Base-by-base conservation (phyloP, 768 basidiomycete species). In the Hemileccinum impolitum region DNA sequence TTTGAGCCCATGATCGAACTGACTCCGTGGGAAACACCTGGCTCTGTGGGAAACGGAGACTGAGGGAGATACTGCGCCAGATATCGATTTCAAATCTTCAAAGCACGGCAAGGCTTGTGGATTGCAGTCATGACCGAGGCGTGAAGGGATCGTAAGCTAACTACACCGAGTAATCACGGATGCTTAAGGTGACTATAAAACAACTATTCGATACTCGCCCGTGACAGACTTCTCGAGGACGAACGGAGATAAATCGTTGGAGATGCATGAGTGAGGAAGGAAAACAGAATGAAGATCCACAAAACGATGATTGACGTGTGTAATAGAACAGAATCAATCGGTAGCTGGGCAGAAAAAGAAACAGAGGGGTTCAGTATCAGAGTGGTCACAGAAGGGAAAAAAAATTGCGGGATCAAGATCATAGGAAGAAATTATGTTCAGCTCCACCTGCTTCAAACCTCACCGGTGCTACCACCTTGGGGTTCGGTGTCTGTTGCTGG, bases 71-170 rank as follows among this genome's bases (percentile, higher is more conserved):
- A 14, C 44, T 26, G 43, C 18, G 43, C 8, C 28, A 23, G 23
- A 3, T 23, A 23, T 23, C 23, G n/a, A 30, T 30, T 30, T 30
- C 28, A 30, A 30, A 30, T 30, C 28, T 3, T 12, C 28, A 17
- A 28, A 36, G 19, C 6, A 25, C 21, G 34, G 46, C 36, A 37
- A 50, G 35, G 21, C 14, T n/a, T n/a, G n/a, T n/a, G 17, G 14
- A 61, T 63, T 63, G 42, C 17, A 18, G 44, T 53, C 62, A 43
- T 63, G 13, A 51, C 49, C 37, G 32, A 44, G 39, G n/a, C 61
- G 51, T 62, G 49, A 44, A n/a, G n/a, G 45, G 50, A 48, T 63
- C 61, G 45, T 63, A 25, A 64, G 21, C 53, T 46, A 64, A 53
- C 53, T 64, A 59, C 52, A 39, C 57, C 31, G 36, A 35, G 47